phyloP scores from a whole-genome alignment of 345 rosid species.

The Turnera subulata region DNA sequence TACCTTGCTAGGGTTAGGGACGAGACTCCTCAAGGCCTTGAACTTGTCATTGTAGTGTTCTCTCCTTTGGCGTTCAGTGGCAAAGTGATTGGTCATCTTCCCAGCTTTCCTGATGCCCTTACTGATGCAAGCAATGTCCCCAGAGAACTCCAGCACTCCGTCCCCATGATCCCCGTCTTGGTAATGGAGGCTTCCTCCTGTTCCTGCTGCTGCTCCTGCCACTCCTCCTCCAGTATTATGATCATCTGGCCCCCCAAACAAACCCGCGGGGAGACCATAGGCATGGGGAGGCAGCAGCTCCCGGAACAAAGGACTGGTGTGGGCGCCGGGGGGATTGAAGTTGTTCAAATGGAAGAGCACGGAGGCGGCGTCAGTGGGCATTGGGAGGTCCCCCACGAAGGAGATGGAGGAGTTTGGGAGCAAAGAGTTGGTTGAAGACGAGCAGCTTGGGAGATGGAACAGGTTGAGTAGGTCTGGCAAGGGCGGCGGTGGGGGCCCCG shows the following conservation, averaged over 20 bases:
- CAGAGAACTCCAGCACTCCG: conserved; percentile 45
- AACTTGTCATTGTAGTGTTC: conserved; percentile 56
- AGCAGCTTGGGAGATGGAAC: conserved; percentile 43
- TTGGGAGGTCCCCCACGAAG: conserved; percentile 11
- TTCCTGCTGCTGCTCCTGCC: background rate
- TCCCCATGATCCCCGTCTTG: conserved; percentile 33
- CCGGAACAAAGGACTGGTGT: conserved; percentile 30
- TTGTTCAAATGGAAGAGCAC: background rate
- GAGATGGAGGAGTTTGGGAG: conserved; percentile 44
- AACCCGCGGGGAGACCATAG: conserved; percentile 29
- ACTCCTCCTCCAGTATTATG: conserved; percentile 7
- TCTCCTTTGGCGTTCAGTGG: conserved; percentile 69
- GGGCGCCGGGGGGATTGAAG: background rate
- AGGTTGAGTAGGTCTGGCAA: conserved; percentile 71
- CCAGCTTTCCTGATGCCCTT: conserved; percentile 38
- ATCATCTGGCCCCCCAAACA: conserved; percentile 34
- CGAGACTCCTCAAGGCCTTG: conserved; percentile 46
- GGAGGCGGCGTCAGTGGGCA: background rate
- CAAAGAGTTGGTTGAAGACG: conserved; percentile 28
- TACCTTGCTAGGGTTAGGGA: conserved; percentile 81
- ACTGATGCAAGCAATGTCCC: conserved; percentile 40
- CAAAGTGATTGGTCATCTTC: conserved; percentile 50
- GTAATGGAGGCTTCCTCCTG: conserved; percentile 13
- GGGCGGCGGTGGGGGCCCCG: too few relatives aligned
- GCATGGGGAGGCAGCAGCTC: conserved; percentile 41